Percentiles rank a stretch among this genome's conserved stretches.
phyloP scores from a whole-genome alignment of 768 basidiomycete species.

The Sporobolomyces roseus region DNA sequence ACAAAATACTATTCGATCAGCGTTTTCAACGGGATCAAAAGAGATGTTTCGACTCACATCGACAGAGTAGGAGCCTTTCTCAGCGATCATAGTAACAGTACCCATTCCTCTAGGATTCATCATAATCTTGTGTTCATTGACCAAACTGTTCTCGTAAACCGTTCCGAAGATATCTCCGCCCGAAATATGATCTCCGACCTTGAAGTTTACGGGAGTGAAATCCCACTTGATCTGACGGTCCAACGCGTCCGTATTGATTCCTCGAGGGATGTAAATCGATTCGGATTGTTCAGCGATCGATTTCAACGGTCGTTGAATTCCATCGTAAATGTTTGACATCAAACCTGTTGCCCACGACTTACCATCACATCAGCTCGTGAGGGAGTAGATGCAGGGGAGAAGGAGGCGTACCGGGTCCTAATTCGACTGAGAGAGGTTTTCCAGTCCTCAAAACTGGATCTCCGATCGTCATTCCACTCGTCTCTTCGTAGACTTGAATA shows the following conservation, averaged over 20 bases:
- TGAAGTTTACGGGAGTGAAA: conserved; percentile 76
- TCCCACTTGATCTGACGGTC: conserved; percentile 89
- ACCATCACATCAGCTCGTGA: neutral
- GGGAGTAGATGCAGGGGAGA: neutral
- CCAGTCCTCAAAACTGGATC: conserved; percentile 97
- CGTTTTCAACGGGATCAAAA: neutral
- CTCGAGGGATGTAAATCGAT: conserved; percentile 99
- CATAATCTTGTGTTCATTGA: conserved; percentile 97
- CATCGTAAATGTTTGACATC: conserved; percentile 81
- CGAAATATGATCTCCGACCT: conserved; percentile 92
- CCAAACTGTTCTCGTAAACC: conserved; percentile 95
- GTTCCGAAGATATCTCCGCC: conserved; percentile 94
- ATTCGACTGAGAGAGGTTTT: conserved; percentile 94
- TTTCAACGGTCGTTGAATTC: conserved; percentile 54
- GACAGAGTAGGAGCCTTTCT: conserved; percentile 88
- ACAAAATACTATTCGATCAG: too few relatives aligned
- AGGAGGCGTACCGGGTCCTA: conserved; percentile 75
- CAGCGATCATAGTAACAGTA: conserved; percentile 86
- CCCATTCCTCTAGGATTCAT: conserved; percentile 88
- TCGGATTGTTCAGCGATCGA: conserved; percentile 94
- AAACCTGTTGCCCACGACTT: conserved; percentile 59
- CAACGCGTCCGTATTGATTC: conserved; percentile 94
- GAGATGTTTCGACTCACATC: conserved; percentile 58
- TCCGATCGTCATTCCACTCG: conserved; percentile 96
- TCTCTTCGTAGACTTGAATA: conserved; percentile 99